Evolutionary conservation across 2,329 filamentous ascomycete genomes (phyloP).

Genomic region (Fusarium pseudograminearum): DNA sequence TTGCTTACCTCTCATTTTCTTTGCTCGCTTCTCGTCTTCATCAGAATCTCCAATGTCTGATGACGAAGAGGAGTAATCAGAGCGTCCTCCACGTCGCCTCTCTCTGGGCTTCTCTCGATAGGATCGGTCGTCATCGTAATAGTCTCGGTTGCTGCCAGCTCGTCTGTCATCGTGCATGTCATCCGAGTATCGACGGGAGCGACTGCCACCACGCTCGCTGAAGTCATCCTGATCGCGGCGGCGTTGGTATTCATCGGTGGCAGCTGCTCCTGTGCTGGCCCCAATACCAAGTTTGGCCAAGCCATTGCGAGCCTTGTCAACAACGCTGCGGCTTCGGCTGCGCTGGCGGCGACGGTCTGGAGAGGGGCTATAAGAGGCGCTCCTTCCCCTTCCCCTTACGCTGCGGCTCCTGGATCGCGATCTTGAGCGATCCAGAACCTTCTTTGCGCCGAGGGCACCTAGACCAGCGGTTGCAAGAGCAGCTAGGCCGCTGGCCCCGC

Average conservation of each 20-base stretch:
- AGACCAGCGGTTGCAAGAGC: constrained; percentile 72
- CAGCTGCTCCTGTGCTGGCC: constrained; percentile 56
- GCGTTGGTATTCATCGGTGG: constrained; percentile 54
- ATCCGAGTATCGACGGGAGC: constrained; percentile 57
- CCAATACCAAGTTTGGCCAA: constrained; percentile 72
- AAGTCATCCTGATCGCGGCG: constrained; percentile 61
- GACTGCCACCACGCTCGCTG: constrained; percentile 57
- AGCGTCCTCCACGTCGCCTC: constrained; percentile 56
- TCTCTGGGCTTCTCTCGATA: constrained; percentile 56
- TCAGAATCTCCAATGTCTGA: constrained; percentile 70
- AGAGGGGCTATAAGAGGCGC: constrained; percentile 59
- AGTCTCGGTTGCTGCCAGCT: constrained; percentile 55
- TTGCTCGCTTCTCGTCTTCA: constrained; percentile 65
- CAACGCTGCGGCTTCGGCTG: constrained; percentile 74
- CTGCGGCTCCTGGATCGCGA: constrained; percentile 67
- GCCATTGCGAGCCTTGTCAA: constrained; percentile 70
- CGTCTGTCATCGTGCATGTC: constrained; percentile 61
- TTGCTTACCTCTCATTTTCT: constrained; percentile 73
- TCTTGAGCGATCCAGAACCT: constrained; percentile 67
- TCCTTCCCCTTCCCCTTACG: constrained; percentile 64
- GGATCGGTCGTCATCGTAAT: constrained; percentile 62
- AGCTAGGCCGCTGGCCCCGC: constrained; percentile 64
- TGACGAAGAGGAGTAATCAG: constrained; percentile 62
- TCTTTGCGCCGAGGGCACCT: constrained; percentile 72
- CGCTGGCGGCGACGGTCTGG: constrained; percentile 59